Conservation (phyloP, 1,284 basidiomycete species). For the Ceratobasidium sp. region DNA sequence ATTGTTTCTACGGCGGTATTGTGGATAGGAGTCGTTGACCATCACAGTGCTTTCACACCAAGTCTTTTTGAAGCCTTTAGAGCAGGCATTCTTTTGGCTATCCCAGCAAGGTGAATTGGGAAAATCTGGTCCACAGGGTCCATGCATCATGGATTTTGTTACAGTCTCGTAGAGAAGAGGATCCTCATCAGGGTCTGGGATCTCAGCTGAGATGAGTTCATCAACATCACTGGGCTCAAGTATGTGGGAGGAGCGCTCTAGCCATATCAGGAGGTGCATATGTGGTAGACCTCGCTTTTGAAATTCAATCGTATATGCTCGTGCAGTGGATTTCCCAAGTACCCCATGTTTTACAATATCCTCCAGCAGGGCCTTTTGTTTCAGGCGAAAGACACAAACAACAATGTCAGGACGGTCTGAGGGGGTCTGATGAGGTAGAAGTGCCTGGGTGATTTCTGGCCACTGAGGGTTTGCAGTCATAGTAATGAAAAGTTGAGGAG, state of each 20-base stretch:
- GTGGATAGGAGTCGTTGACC: conserved; percentile 60
- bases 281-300: conserved; percentile 67
- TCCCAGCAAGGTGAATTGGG: conserved; percentile 59
- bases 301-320: conserved; percentile 65
- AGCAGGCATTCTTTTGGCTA: conserved; percentile 54
- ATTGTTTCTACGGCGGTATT: conserved; percentile 45
- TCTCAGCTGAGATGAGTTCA: conserved; percentile 58
- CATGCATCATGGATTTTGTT: conserved; percentile 63
- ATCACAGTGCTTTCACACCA: conserved; percentile 58
- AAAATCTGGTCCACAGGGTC: conserved; percentile 59
- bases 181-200: conserved; percentile 60
- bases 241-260: conserved; percentile 56
- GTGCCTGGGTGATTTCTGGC: conserved; percentile 60
- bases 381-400: conserved; percentile 62
- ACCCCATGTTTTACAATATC: conserved; percentile 57
- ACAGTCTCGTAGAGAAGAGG: conserved; percentile 59
- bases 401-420: conserved; percentile 65
- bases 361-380: conserved; percentile 59
- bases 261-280: conserved; percentile 62
- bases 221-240: conserved; percentile 59
- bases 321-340: conserved; percentile 55
- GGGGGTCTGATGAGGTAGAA: conserved; percentile 60
- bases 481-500: conserved; percentile 63
- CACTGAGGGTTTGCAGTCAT: conserved; percentile 65
- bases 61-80: conserved; percentile 58